Conservation (phyloP, 257 asterid genomes). For the Rubia yunnanensis region DNA sequence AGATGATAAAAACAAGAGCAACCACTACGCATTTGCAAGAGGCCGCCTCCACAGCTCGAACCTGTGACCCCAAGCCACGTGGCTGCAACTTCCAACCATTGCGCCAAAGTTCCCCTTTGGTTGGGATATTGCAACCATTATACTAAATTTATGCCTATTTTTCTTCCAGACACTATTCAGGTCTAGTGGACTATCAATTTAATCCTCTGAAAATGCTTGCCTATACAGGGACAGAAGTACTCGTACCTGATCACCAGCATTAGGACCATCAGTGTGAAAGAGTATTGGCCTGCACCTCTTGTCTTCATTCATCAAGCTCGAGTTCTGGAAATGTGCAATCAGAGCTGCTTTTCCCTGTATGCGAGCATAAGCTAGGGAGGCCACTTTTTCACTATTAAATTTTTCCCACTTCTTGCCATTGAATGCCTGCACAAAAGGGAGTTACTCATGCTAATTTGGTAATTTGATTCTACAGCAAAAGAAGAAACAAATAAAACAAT, state of each 20-base stretch:
- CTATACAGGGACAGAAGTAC: neutral
- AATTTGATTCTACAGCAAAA: neutral
- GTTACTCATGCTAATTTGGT: neutral
- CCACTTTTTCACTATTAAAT: constrained; percentile 97
- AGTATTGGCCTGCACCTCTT: constrained; percentile 98
- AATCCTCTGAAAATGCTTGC: no score
- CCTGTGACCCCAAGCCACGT: no score
- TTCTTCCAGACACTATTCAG: neutral
- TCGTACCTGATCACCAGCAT: constrained; percentile 98
- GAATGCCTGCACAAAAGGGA: constrained; percentile 48
- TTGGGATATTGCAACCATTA: neutral
- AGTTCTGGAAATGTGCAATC: constrained; percentile 95
- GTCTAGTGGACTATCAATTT: neutral
- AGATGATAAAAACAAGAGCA: no score
- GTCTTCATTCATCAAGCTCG: constrained; percentile 99
- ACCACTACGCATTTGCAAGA: no score
- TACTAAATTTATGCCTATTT: neutral
- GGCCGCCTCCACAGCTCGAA: no score
- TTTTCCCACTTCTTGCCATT: constrained; percentile 99
- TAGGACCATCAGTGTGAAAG: constrained; percentile 98
- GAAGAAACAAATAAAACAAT: neutral
- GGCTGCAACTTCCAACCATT: no score
- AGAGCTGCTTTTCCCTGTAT: constrained; percentile 97
- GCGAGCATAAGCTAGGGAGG: constrained; percentile 94
- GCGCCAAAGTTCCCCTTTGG: no score